Evolutionary conservation across 148 eudicot genomes (phyloP).

Genomic region (Oxyria digyna): DNA sequence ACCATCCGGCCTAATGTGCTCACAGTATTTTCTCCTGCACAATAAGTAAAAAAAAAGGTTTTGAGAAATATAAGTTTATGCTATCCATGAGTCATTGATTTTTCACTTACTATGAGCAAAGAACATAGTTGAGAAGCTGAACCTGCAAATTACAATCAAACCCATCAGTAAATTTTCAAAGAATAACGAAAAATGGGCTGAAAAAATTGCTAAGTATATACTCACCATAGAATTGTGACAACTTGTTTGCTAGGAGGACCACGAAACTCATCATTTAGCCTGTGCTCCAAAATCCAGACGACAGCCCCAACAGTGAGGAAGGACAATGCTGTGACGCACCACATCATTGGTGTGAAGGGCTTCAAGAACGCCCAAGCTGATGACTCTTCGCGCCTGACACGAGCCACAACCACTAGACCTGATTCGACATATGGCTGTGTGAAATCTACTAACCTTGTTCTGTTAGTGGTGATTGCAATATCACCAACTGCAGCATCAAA

Average conservation of each 20-base stretch:
- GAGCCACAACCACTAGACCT: conserved; percentile 35
- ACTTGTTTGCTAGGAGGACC: conserved; percentile 7
- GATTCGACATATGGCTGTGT: conserved; percentile 58
- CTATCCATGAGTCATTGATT: background rate
- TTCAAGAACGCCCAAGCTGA: conserved; percentile 50
- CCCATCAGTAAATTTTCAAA: background rate
- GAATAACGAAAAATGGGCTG: background rate
- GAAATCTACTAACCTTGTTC: conserved; percentile 43
- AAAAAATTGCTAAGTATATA: background rate
- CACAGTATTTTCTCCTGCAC: conserved; percentile 5
- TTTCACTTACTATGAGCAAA: conserved; percentile 8
- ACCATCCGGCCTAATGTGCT: conserved; percentile 10
- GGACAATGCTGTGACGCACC: background rate
- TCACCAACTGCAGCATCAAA: conserved; percentile 58
- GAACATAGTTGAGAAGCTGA: conserved; percentile 11
- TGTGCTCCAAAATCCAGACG: conserved; percentile 9
- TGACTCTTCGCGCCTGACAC: conserved; percentile 19
- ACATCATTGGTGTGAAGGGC: conserved; percentile 10
- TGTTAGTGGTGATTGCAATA: conserved; percentile 41
- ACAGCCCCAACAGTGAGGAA: conserved; percentile 8
- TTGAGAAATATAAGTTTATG: background rate
- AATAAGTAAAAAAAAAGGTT: background rate
- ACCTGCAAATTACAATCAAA: background rate
- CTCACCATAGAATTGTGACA: conserved; percentile 2
- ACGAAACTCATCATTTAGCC: conserved; percentile 9